A percentile compares a stretch with the other conserved stretches of the same genome.
These are phyloP conservation scores for Hypomyces rosellus DNA, from an alignment of 2,329 filamentous ascomycete species.

Conservation along the genomic window DNA sequence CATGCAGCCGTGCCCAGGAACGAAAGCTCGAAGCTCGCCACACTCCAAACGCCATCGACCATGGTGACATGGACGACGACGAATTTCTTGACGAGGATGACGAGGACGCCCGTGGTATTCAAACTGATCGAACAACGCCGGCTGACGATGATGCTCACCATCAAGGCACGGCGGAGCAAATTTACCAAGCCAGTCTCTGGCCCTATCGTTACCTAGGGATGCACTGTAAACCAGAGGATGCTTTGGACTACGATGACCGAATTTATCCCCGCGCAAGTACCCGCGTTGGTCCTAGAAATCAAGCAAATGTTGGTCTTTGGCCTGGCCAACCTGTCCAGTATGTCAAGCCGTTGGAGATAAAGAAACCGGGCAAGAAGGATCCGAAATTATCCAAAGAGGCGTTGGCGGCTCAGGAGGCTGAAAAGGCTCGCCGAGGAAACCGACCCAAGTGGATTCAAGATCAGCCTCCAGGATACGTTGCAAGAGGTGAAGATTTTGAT, in stretches of 20 bases:
- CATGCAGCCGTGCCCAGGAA: conserved; percentile 94
- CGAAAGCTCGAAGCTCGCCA: conserved; percentile 84
- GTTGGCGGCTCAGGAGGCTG: conserved; percentile 70
- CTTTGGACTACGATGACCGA: conserved; percentile 91
- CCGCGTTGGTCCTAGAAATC: conserved; percentile 82
- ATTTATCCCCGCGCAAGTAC: conserved; percentile 96
- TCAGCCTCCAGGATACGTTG: conserved; percentile 78
- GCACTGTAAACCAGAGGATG: conserved; percentile 92
- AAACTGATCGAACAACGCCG: conserved; percentile 59
- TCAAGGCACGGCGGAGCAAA: conserved; percentile 72
- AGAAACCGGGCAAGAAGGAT: conserved; percentile 75
- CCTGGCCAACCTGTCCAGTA: conserved; percentile 81
- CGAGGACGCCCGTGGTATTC: conserved; percentile 50
- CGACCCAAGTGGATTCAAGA: conserved; percentile 93
- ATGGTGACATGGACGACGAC: conserved; percentile 59
- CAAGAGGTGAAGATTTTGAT: conserved; percentile 70
- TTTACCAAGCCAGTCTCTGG: conserved; percentile 90
- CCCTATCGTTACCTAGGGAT: conserved; percentile 93
- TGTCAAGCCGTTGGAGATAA: conserved; percentile 80
- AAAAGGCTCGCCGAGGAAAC: conserved; percentile 71
- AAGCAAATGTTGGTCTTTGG: conserved; percentile 82
- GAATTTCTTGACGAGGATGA: conserved; percentile 65
- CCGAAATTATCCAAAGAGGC: conserved; percentile 74
- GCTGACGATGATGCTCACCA: conserved; percentile 50
- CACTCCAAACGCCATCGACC: conserved; percentile 68